Evolutionary conservation across 306 rosid genomes (phyloP).

Genomic region (Rubus parviflorus): DNA sequence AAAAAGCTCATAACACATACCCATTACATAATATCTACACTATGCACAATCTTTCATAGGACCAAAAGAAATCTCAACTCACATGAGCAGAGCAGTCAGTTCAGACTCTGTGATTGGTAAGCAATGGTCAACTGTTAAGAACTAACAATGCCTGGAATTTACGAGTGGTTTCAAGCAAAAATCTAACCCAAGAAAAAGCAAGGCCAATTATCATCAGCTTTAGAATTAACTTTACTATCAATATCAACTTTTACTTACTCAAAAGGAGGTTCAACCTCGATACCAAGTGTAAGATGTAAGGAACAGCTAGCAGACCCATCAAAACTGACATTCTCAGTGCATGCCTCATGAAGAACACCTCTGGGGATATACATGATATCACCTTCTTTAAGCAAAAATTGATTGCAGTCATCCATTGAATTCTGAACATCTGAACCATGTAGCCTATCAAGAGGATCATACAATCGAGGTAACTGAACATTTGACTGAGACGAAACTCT

Average conservation of each 20-base stretch:
- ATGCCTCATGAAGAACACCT: constrained; percentile 84
- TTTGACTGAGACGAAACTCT: constrained; percentile 50
- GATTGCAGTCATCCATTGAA: constrained; percentile 36
- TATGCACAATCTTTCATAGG: neutral
- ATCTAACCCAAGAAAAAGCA: neutral
- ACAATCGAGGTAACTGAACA: constrained; percentile 64
- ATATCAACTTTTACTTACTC: constrained; percentile 58
- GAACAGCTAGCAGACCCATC: constrained; percentile 56
- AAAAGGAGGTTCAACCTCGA: constrained; percentile 88
- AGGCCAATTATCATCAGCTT: neutral
- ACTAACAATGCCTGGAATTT: neutral
- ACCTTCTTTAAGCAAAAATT: constrained; percentile 60
- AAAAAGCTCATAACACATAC: neutral
- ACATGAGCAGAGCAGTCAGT: neutral
- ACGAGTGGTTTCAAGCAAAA: neutral
- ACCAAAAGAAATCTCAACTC: neutral
- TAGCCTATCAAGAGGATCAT: constrained; percentile 46
- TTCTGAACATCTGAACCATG: constrained; percentile 44
- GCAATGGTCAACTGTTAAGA: neutral
- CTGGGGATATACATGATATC: constrained; percentile 83
- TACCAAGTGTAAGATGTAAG: constrained; percentile 73
- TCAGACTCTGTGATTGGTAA: neutral
- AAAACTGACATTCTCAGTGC: constrained; percentile 39
- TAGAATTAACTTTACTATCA: neutral
- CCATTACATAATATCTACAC: neutral